phyloP scores from a whole-genome alignment of 1,139 yeast species.

The Kodamaea derodonti region DNA sequence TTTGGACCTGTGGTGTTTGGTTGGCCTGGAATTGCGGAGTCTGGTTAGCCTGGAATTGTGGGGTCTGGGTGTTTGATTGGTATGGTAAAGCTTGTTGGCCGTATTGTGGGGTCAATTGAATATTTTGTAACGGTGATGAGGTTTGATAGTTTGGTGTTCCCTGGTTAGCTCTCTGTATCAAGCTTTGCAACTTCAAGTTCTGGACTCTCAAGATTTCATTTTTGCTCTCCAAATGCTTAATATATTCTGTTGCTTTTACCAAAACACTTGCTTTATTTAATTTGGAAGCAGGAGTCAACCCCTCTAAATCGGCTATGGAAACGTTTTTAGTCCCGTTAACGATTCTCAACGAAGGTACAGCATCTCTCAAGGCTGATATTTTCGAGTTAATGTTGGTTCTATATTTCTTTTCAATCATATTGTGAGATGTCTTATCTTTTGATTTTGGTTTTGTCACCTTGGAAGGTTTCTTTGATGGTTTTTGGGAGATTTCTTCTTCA shows the following conservation, averaged over 20 bases:
- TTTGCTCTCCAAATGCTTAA: conserved; percentile 72
- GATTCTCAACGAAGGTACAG: conserved; percentile 63
- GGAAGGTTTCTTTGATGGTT: conserved; percentile 7
- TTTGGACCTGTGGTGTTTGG: conserved; percentile 3
- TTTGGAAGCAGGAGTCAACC: conserved; percentile 82
- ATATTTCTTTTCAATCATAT: conserved; percentile 76
- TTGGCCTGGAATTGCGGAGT: conserved; percentile 7
- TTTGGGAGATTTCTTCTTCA: conserved; percentile 3
- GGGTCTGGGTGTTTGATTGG: conserved; percentile 2
- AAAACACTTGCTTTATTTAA: conserved; percentile 86
- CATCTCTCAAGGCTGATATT: conserved; percentile 66
- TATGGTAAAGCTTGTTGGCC: conserved; percentile 3
- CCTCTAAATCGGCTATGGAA: conserved; percentile 60
- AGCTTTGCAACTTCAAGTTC: conserved; percentile 44
- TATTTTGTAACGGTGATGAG: no score
- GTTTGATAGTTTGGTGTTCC: no score
- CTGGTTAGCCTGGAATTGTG: conserved; percentile 6
- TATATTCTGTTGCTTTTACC: conserved; percentile 87
- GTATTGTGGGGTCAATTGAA: conserved; percentile 3
- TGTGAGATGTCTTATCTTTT: conserved; percentile 68
- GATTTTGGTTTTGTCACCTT: conserved; percentile 33
- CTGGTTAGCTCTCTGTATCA: conserved; percentile 20
- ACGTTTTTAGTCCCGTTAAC: conserved; percentile 40
- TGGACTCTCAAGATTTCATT: conserved; percentile 57
- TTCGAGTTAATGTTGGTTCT: conserved; percentile 74